These are phyloP conservation scores for Metschnikowia peoriensis DNA, from an alignment of 805 yeast genomes.

Conservation along the genomic window DNA sequence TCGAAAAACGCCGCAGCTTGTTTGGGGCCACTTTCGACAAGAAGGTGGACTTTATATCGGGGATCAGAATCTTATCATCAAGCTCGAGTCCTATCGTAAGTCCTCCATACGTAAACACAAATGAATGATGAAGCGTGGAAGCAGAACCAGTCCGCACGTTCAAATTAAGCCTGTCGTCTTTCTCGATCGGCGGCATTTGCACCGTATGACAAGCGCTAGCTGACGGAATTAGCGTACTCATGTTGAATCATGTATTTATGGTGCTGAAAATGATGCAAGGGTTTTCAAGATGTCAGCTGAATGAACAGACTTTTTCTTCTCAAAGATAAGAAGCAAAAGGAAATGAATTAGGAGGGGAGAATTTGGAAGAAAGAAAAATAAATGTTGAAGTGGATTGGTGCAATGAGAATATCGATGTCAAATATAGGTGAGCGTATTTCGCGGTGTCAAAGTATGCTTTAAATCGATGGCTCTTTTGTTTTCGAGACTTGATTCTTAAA, in stretches of 20 bases:
- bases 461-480: no score
- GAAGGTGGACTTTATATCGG: constrained; percentile 40
- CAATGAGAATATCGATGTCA: no score
- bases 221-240: constrained; percentile 66
- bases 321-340: not conserved
- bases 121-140: constrained; percentile 53
- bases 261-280: not conserved
- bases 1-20: constrained; percentile 25
- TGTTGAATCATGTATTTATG: constrained; percentile 18
- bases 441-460: no score
- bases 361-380: no score
- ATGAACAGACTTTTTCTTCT: not conserved
- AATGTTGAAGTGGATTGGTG: no score
- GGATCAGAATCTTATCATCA: constrained; percentile 32
- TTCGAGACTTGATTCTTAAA: no score
- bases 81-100: constrained; percentile 56
- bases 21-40: constrained; percentile 25
- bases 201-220: constrained; percentile 58
- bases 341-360: not conserved
- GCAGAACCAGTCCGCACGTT: constrained; percentile 71
- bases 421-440: no score
- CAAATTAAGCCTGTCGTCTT: constrained; percentile 53
- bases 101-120: constrained; percentile 69
- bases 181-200: constrained; percentile 52
- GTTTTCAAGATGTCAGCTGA: not conserved